A percentile compares a stretch with the other conserved stretches of the same genome.
Evolutionary conservation across 1,284 basidiomycete genomes (phyloP).

Genomic region (Neolentinus lepideus): DNA sequence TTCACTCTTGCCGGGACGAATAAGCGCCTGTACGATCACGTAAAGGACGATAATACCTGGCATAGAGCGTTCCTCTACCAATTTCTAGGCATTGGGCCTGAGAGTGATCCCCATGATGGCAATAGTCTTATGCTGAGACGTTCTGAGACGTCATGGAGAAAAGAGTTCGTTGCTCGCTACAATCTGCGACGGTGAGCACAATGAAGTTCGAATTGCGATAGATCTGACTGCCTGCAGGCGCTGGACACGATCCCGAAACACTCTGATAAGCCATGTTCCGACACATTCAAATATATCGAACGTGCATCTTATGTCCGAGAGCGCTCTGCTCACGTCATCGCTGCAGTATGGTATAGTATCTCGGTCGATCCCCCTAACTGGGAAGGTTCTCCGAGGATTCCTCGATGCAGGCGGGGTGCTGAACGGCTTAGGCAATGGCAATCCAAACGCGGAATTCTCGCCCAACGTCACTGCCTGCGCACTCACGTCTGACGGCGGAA

Average conservation of each 20-base stretch:
- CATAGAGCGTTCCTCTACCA: slow-evolving; percentile 70
- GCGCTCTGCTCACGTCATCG: slow-evolving; percentile 59
- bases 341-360: slow-evolving; percentile 68
- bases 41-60: slow-evolving; percentile 81
- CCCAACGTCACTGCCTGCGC: slow-evolving; percentile 57
- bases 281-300: slow-evolving; percentile 45
- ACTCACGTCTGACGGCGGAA: slow-evolving; percentile 56
- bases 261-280: slow-evolving; percentile 56
- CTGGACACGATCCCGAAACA: slow-evolving; percentile 62
- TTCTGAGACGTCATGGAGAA: slow-evolving; percentile 55
- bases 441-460: slow-evolving; percentile 73
- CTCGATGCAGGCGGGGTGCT: slow-evolving; percentile 58
- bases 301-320: slow-evolving; percentile 52
- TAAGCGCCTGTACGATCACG: slow-evolving; percentile 50
- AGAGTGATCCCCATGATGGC: slow-evolving; percentile 36
- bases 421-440: slow-evolving; percentile 59
- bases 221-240: slow-evolving; percentile 36
- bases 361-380: slow-evolving; percentile 66
- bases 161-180: slow-evolving; percentile 55
- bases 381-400: slow-evolving; percentile 66
- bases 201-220: not conserved
- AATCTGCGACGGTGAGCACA: slow-evolving; percentile 41
- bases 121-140: slow-evolving; percentile 49
- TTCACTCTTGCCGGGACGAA: slow-evolving; percentile 51
- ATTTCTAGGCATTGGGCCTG: slow-evolving; percentile 61